Evolutionary conservation across 768 basidiomycete genomes (phyloP), one percentile per base, ranked within the genome.

Genomic region (Scleroderma bovista): DNA sequence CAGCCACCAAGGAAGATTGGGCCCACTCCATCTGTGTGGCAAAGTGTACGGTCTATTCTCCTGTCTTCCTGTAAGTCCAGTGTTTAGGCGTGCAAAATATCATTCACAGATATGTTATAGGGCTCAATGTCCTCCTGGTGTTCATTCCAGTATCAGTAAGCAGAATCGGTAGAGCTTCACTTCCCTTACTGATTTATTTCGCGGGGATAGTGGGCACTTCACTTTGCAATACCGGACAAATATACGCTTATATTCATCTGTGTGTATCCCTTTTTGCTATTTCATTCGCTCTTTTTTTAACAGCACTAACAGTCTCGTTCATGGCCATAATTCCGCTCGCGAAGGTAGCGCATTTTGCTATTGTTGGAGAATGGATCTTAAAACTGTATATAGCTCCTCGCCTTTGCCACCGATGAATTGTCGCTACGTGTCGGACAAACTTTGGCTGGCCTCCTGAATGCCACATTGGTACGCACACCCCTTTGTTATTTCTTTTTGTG

Each of bases 391-490:
- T 50, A 88, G 85, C 67, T 92, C 5, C 74, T 93, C 2, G 85
- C 83, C 1, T 92, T 91, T 60, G 88, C 88, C 1, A 93, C 91
- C 0, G 91, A 93, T 51, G 88, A 93, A 55, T 56, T 93, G 16
- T 87, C 91, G 3, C 60, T 90, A 48, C 81, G 89, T 26, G 83
- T 92, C 2, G 91, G 90, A 2, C 84, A 88, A 64, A 89, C 89
- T 2, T 69, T 91, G 11, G 88, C 89, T 3, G 90, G 90, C 34
- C 75, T 93, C 2, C 63, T 93, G 48, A 93, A 93, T 67, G 91
- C 91, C 19, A 93, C 90, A 13, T 70, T 90, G 55, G 86, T 89
- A 56, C 55, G 77, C 62, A 9, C 38, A 12, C 22, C 47, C 24
- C 6, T 17, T 11, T 11, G 36, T 46, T 48, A 40, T 9, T 40